These are phyloP conservation scores for Globisporangium ultimum DNA, from an alignment of 352 stramenopile species.

Conservation along the genomic window DNA sequence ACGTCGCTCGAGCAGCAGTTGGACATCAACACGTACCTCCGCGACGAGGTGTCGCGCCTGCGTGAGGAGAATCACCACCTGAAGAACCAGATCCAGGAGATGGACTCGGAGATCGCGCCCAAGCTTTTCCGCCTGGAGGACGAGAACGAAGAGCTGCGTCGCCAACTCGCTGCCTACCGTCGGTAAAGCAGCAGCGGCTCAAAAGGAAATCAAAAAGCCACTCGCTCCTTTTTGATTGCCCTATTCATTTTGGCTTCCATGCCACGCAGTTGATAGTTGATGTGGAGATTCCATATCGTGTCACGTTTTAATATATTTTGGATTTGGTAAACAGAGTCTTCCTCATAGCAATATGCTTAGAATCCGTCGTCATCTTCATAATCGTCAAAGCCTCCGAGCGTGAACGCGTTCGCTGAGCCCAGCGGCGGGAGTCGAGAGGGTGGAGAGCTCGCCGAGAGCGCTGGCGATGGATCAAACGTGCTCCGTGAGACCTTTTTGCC, in stretches of 20 bases:
- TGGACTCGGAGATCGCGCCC: conserved; percentile 79
- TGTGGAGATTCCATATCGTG: neutral
- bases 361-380: conserved; percentile 57
- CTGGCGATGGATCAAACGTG: conserved; percentile 65
- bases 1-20: conserved; percentile 83
- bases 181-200: conserved; percentile 8
- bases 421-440: conserved; percentile 61
- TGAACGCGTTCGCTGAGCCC: conserved; percentile 44
- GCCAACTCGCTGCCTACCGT: conserved; percentile 13
- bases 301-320: conserved; percentile 4
- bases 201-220: too few relatives aligned
- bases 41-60: conserved; percentile 70
- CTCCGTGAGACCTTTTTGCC: conserved; percentile 26
- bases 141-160: conserved; percentile 76
- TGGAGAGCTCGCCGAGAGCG: conserved; percentile 64
- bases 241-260: neutral
- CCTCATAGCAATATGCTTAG: neutral
- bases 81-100: conserved; percentile 86
- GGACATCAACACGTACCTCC: conserved; percentile 82
- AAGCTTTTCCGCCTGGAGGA: conserved; percentile 81
- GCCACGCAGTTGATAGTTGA: neutral
- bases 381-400: conserved; percentile 59
- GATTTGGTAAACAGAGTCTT: neutral
- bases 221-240: neutral
- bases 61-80: conserved; percentile 83